Evolutionary conservation across 768 basidiomycete species (phyloP).

Genomic region (Pleurotus pulmonarius): DNA sequence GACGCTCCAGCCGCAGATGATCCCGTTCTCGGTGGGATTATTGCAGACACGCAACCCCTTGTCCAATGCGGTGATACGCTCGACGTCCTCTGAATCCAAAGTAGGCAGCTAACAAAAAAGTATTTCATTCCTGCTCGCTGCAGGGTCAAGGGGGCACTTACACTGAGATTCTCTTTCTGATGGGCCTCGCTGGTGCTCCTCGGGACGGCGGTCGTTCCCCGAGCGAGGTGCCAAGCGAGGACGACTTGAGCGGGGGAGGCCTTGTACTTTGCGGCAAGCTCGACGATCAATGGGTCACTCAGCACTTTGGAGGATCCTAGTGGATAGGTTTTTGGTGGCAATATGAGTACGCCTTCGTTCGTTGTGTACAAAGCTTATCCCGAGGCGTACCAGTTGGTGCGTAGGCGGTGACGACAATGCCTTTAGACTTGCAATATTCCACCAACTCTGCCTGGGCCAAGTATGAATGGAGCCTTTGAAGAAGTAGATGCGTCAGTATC

Average conservation of each 20-base stretch:
- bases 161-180: conserved; percentile 48
- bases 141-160: conserved; percentile 15
- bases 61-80: no score
- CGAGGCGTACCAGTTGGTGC: conserved; percentile 35
- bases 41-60: no score
- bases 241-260: conserved; percentile 44
- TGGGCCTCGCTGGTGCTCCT: conserved; percentile 43
- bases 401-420: conserved; percentile 48
- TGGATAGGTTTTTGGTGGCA: neutral
- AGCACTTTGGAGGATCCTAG: conserved; percentile 41
- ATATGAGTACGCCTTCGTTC: neutral
- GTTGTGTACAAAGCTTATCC: neutral
- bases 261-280: conserved; percentile 44
- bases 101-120: no score
- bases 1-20: no score
- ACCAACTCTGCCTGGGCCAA: conserved; percentile 43
- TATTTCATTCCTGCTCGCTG: no score
- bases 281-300: conserved; percentile 38
- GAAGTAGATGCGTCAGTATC: neutral
- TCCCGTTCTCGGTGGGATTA: no score
- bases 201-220: conserved; percentile 41
- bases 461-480: conserved; percentile 43
- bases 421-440: conserved; percentile 44
- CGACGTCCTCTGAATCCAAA: no score
- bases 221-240: conserved; percentile 48